Percentiles rank a stretch among this genome's conserved stretches.
phyloP scores from a whole-genome alignment of 768 basidiomycete species.

The Tricholoma sp. region DNA sequence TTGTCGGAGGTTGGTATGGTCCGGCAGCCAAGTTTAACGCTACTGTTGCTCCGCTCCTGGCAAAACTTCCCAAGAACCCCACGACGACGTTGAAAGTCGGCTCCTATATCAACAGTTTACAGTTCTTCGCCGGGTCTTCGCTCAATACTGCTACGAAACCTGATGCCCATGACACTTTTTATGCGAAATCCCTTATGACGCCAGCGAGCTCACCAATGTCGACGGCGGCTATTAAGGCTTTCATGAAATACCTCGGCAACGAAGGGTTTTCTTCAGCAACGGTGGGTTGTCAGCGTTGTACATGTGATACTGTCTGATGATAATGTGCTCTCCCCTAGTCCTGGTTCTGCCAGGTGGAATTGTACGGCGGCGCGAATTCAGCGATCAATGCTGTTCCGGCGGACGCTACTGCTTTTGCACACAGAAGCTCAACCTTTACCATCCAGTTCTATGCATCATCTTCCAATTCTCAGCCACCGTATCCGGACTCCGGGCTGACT shows the following conservation, averaged over 20 bases:
- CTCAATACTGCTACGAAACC: constrained; percentile 18
- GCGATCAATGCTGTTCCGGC: constrained; percentile 36
- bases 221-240: constrained; percentile 21
- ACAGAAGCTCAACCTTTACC: constrained; percentile 38
- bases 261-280: constrained; percentile 27
- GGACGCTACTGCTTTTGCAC: constrained; percentile 40
- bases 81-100: constrained; percentile 8
- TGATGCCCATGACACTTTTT: constrained; percentile 26
- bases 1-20: constrained; percentile 25
- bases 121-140: constrained; percentile 4
- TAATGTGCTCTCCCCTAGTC: constrained; percentile 11
- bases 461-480: background rate
- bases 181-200: constrained; percentile 29
- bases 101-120: constrained; percentile 12
- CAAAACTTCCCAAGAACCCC: constrained; percentile 7
- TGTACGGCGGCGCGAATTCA: constrained; percentile 42
- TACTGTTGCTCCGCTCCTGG: constrained; percentile 10
- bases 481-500: background rate
- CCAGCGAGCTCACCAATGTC: constrained; percentile 25
- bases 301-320: background rate
- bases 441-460: constrained; percentile 49
- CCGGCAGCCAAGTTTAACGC: constrained; percentile 4
- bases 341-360: constrained; percentile 36
- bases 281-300: constrained; percentile 3
- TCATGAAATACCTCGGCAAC: constrained; percentile 28